Evolutionary conservation across 2,329 filamentous ascomycete genomes (phyloP).

Genomic region (Ceratocystis harringtonii): DNA sequence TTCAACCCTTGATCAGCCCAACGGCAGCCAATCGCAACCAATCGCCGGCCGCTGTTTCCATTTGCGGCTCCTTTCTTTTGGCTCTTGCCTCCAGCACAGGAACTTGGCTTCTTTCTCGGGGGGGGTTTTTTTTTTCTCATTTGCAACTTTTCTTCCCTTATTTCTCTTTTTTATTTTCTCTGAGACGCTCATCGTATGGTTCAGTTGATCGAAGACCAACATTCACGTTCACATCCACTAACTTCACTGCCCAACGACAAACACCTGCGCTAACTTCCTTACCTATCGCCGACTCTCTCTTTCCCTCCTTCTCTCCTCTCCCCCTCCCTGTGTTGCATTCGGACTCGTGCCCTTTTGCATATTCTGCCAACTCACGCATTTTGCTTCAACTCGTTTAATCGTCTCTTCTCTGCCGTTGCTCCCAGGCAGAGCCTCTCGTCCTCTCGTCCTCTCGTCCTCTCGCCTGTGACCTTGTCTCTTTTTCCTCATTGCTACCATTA

Average conservation of each 20-base stretch:
- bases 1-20: not conserved
- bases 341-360: not conserved
- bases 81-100: not conserved
- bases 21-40: not conserved
- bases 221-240: not conserved
- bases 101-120: not conserved
- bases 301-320: not conserved
- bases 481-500: not conserved
- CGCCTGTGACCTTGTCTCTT: no score
- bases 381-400: not conserved
- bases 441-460: no score
- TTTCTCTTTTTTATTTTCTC: no score
- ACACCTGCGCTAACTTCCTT: not conserved
- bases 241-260: not conserved
- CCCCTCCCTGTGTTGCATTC: not conserved
- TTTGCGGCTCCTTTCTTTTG: not conserved
- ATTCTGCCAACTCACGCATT: not conserved
- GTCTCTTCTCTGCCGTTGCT: no score
- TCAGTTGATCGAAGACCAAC: not conserved
- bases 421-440: no score
- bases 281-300: not conserved
- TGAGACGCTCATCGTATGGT: no score
- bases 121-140: not conserved
- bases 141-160: no score
- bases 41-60: not conserved